Base-by-base conservation (phyloP, 345 rosid species). In the Aquilaria malaccensis region DNA sequence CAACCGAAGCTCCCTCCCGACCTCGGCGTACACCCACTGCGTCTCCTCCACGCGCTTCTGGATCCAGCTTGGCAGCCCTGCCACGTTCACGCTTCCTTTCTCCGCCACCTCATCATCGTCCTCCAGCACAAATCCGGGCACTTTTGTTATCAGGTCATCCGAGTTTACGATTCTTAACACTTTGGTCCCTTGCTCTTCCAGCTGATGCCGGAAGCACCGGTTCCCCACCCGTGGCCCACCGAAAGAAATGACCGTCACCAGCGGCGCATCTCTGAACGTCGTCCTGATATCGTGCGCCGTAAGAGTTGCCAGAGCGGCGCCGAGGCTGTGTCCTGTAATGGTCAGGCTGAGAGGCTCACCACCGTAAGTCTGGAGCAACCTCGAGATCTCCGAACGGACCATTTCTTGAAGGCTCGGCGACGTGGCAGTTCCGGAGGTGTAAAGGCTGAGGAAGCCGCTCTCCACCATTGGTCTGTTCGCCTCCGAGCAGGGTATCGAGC, bases 211-310 rank as follows among this genome's bases (percentile, higher is more conserved):
- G 70, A 93, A 90, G 60, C 82, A 73, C 63, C 72, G 64, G 79
- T 93, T 83, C 1, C 99, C 99, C 2, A 93, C 95, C 10, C 96
- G 89, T 9, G 99, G 99, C 46, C 96, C 95, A 2, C 96, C 99
- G 48, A 93, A 93, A 4, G 99, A 93, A 56, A 93, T 72, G 5
- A 93, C 99, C 2, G 99, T 85, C 13, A 86, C 91, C 63, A 82
- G 67, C 0, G 97, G 89, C 9, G 84, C 71, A 2, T 58, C 50
- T 41, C 64, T 70, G 61, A 87, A 83, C 30, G 75, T 73, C 47
- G 87, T 77, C 52, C 79, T 88, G 47, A 94, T 74, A 64, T 94
- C 97, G 52, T 82, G 81, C 0, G 98, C 97, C 0, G 93, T 72
- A 9, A 93, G 76, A 1, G 82, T 87, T 1, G 97, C 97, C 2